A percentile compares a stretch with the other conserved stretches of the same genome.
Conservation (phyloP, 2,329 filamentous ascomycete genomes). For the Fusarium nygamai region DNA sequence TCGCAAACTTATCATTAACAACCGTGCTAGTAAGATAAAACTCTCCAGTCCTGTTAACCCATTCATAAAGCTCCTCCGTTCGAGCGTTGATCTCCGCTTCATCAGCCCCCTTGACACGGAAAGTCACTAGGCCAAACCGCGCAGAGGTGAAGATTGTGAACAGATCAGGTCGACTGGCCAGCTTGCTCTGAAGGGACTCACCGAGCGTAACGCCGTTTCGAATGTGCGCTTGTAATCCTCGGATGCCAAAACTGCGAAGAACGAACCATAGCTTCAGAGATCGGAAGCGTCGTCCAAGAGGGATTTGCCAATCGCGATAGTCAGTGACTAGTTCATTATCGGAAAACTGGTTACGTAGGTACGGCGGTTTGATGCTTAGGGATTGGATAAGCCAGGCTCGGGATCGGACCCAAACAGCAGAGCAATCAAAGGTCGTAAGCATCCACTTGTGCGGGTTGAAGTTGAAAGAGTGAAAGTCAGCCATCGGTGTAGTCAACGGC, state of each 20-base stretch:
- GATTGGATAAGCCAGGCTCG: constrained; percentile 80
- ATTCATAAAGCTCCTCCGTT: constrained; percentile 80
- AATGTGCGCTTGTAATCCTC: constrained; percentile 79
- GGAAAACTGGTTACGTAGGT: constrained; percentile 82
- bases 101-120: constrained; percentile 63
- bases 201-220: constrained; percentile 74
- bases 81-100: constrained; percentile 69
- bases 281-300: constrained; percentile 87
- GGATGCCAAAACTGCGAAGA: constrained; percentile 80
- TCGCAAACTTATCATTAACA: constrained; percentile 77
- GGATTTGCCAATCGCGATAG: constrained; percentile 97
- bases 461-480: constrained; percentile 85
- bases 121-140: constrained; percentile 80
- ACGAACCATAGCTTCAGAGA: constrained; percentile 97
- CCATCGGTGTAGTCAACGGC: constrained; percentile 63
- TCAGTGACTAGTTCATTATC: constrained; percentile 89
- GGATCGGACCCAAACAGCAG: constrained; percentile 81
- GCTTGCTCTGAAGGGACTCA: constrained; percentile 71
- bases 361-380: constrained; percentile 80
- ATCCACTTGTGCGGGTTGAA: constrained; percentile 99
- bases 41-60: constrained; percentile 76
- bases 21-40: constrained; percentile 86
- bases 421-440: constrained; percentile 91
- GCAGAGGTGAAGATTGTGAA: constrained; percentile 81
- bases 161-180: constrained; percentile 70